Percentiles rank a stretch among this genome's conserved stretches.
These are phyloP conservation scores for Aspergillus udagawae DNA, from an alignment of 2,329 filamentous ascomycete species.

Conservation along the genomic window DNA sequence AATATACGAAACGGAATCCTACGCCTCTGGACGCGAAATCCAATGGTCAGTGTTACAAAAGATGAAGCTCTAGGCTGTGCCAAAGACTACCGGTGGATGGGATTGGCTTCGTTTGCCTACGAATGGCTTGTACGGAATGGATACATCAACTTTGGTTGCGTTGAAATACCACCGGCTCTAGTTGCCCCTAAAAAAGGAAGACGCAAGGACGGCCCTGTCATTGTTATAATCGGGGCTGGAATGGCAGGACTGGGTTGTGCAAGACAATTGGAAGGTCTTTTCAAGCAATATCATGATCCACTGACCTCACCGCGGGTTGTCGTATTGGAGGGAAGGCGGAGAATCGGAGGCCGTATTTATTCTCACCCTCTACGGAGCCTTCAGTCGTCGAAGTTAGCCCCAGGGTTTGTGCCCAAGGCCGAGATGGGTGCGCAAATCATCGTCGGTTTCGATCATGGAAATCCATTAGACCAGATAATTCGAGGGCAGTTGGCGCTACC, in stretches of 20 bases:
- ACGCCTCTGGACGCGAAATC: conserved; percentile 82
- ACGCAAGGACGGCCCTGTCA: conserved; percentile 59
- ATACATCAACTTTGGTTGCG: conserved; percentile 95
- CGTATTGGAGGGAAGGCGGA: conserved; percentile 78
- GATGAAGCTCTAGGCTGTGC: conserved; percentile 89
- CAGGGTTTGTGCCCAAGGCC: conserved; percentile 67
- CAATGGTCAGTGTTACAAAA: conserved; percentile 72
- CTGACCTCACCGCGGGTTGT: conserved; percentile 68
- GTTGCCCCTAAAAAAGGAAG: conserved; percentile 38
- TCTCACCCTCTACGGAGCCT: conserved; percentile 68
- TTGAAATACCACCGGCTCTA: conserved; percentile 59
- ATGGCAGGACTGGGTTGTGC: conserved; percentile 90
- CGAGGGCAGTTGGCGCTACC: conserved; percentile 83
- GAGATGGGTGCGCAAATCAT: conserved; percentile 99
- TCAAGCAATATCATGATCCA: conserved; percentile 70
- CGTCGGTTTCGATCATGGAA: conserved; percentile 92
- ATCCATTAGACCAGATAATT: conserved; percentile 86
- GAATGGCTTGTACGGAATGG: conserved; percentile 88
- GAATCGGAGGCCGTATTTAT: conserved; percentile 89
- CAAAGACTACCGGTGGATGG: conserved; percentile 82
- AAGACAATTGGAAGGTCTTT: conserved; percentile 82
- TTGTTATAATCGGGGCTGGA: conserved; percentile 89
- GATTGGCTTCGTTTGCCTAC: conserved; percentile 80
- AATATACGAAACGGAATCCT: conserved; percentile 95
- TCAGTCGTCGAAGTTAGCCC: conserved; percentile 49